Evolutionary conservation across 1,284 basidiomycete species (phyloP), one percentile per base, ranked within the genome.

Genomic region (Phaffia rhodozyma): DNA sequence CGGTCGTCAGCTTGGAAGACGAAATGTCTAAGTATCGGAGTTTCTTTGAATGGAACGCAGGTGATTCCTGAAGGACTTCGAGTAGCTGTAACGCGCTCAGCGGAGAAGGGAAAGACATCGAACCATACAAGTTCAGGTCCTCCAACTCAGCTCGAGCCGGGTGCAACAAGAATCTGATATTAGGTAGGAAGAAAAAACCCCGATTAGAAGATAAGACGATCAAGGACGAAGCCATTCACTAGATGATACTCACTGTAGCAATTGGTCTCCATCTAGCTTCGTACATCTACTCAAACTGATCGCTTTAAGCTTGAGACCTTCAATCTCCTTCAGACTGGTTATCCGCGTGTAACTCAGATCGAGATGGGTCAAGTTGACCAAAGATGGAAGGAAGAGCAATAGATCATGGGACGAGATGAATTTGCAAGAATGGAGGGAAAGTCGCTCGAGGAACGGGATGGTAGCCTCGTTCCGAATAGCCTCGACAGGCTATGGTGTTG

Each of bases 11-110:
- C 0, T 85, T 85, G 5, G 89, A 80, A 65, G 88, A 89, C 13
- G 91, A 93, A 23, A 98, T 75, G 74, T 98, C 94, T 66, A 98
- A 82, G 75, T 93, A 97, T 21, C 85, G 81, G 54, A 97, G 78
- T 61, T 82, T 75, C 21, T 90, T 89, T 43, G 80, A 83, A 18
- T 78, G 77, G 78, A 98, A 87, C 72, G 88, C 91, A 0, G 91
- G 91, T 0, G 91, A 91, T 21, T 77, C 75, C 1, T 81, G 79
- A 62, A 97, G 74, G 60, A 97, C 83, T 27, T 82, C 79, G 27
- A 75, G 70, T 38, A 97, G 79, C 66, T 97, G 86, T 25, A 83
- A 80, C 50, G 78, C 76, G 11, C 82, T 81, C 34, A 98, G 79
- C 0, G 89, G 84, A n/a, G 86, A 90, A 0, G 84, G 81, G 75